Evolutionary conservation across 345 rosid species (phyloP).

Genomic region (Camelina neglecta): DNA sequence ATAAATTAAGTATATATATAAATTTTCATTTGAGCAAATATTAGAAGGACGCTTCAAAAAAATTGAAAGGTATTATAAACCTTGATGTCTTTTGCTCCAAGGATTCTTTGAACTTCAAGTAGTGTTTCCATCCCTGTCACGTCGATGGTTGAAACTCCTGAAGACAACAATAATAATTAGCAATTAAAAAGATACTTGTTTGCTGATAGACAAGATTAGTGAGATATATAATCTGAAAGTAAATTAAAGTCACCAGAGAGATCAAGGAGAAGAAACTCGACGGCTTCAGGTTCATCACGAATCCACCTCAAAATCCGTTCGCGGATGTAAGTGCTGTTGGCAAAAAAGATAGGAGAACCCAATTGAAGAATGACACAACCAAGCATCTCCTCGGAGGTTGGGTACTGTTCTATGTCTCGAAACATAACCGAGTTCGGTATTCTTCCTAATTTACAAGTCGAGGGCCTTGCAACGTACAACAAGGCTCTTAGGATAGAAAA

Average conservation of each 20-base stretch:
- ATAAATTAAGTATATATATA: neutral
- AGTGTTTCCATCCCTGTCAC: slow-evolving; percentile 75
- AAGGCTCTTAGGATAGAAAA: slow-evolving; percentile 68
- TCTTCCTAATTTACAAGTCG: slow-evolving; percentile 72
- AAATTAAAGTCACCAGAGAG: slow-evolving; percentile 57
- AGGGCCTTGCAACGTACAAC: slow-evolving; percentile 76
- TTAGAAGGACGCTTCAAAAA: neutral
- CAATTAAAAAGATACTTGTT: neutral
- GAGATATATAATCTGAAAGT: neutral
- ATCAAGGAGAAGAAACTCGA: slow-evolving; percentile 74
- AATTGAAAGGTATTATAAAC: slow-evolving; percentile 40
- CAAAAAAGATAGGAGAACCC: slow-evolving; percentile 91
- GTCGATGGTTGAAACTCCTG: slow-evolving; percentile 79
- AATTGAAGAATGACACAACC: slow-evolving; percentile 70
- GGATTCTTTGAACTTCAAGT: slow-evolving; percentile 58
- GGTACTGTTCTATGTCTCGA: slow-evolving; percentile 78
- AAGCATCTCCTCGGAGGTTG: slow-evolving; percentile 45
- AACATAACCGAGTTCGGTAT: slow-evolving; percentile 59
- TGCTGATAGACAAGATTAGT: neutral
- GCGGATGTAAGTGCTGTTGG: slow-evolving; percentile 69
- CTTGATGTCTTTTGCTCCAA: slow-evolving; percentile 52
- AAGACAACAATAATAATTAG: slow-evolving; percentile 1
- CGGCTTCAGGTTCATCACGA: slow-evolving; percentile 48
- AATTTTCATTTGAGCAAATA: neutral
- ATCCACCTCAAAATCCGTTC: slow-evolving; percentile 80